Base-by-base conservation (phyloP, 2,329 filamentous ascomycete genomes). In the Curvularia sp. region DNA sequence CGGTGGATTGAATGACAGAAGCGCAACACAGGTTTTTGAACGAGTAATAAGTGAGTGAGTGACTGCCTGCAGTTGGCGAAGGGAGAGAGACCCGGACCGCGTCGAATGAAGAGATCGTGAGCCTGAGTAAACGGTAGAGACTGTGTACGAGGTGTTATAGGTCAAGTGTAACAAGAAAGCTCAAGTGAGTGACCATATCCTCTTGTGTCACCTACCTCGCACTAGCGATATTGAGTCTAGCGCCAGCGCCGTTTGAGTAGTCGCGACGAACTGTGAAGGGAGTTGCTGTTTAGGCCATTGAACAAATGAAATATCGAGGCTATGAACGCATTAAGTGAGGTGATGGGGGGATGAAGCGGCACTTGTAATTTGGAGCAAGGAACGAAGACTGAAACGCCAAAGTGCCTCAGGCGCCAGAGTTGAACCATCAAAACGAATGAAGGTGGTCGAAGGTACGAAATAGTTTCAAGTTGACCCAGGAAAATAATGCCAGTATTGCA, bases 31-130 rank as follows among this genome's bases (percentile, higher is more conserved):
- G 38, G 43, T 49, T 27, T 36, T 55, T 25, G 47, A 46, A 32
- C 38, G 51, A 59, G 64, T 56, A 69, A 68, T 50, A 64, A 68
- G 55, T 60, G n/a, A 69, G 67, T 50, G 68, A 68, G 56, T 60
- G 67, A 64, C 64, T 65, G 66, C 64, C 65, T 43, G 68, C 64
- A 68, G 66, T 48, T 60, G 46, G 45, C 60, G 53, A 67, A 67
- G 66, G 57, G 64, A 67, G 63, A 57, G 62, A 59, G 52, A 49
- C 48, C 59, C 59, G 61, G 63, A 19, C 61, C 63, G 58, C 47
- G 64, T 65, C 61, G 61, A 60, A 38, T 53, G 51, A 53, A 59
- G 63, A 61, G 70, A 60, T 49, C 49, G 56, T 30, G 43, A 54
- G 45, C 51, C 43, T 54, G 64, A 61, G 57, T 53, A 49, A 32